Percentiles rank a stretch among this genome's conserved stretches.
phyloP scores from a whole-genome alignment of 371 early-diverging fungal genomes.

The Mucor velutinosus region DNA sequence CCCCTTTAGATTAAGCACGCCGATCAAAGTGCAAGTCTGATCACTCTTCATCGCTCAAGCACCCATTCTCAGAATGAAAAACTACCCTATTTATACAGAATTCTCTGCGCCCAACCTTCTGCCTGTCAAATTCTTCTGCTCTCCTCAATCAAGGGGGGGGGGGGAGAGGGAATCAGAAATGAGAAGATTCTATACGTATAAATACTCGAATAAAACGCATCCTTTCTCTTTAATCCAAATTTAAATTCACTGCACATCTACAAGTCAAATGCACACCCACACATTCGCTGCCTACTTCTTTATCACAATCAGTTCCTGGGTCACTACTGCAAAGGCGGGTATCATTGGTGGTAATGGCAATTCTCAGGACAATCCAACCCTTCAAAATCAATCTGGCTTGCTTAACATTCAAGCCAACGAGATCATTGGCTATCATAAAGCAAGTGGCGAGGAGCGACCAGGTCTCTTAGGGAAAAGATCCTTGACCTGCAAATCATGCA shows the following conservation, averaged over 20 bases:
- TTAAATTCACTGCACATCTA: neutral
- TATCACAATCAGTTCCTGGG: neutral
- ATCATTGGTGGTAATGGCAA: neutral
- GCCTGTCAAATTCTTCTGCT: neutral
- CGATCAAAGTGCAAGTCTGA: conserved; percentile 33
- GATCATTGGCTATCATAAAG: neutral
- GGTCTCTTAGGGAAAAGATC: neutral
- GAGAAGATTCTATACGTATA: neutral
- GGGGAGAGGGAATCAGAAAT: neutral
- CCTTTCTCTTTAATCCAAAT: neutral
- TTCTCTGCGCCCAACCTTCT: neutral
- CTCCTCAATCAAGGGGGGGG: neutral
- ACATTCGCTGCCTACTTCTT: neutral
- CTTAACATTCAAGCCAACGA: neutral
- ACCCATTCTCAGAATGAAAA: neutral
- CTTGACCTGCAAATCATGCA: neutral
- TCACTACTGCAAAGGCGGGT: neutral
- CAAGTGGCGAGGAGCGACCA: neutral
- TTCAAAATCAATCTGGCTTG: neutral
- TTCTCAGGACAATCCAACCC: neutral
- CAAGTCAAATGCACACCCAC: neutral
- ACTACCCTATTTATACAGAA: neutral
- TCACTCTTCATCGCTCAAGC: neutral
- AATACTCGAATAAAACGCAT: neutral
- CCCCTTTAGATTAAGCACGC: conserved; percentile 51